Evolutionary conservation across 176 grass and related monocot species (phyloP).

Genomic region (Poa annua): DNA sequence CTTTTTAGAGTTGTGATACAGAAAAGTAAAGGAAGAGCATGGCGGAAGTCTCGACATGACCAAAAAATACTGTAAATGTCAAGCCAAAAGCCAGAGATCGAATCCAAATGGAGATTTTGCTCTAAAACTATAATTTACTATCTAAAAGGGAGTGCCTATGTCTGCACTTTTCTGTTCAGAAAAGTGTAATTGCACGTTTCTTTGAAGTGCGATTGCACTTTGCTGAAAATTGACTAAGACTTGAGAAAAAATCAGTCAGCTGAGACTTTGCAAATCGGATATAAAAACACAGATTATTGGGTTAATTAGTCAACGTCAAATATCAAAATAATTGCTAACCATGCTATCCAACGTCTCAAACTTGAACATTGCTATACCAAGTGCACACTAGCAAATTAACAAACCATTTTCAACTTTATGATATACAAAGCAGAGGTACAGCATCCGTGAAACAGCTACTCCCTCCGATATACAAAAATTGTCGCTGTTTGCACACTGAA

Average conservation of each 20-base stretch:
- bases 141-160: no score
- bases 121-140: not conserved
- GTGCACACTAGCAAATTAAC: not conserved
- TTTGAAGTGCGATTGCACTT: no score
- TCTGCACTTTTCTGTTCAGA: no score
- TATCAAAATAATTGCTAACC: not conserved
- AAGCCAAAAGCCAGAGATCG: not conserved
- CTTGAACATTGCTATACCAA: not conserved
- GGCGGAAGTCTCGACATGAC: not conserved
- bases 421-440: not conserved
- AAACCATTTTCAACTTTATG: not conserved
- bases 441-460: constrained; percentile 28
- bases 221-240: no score
- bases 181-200: no score
- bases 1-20: not conserved
- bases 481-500: no score
- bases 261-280: no score
- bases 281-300: not conserved
- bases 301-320: not conserved
- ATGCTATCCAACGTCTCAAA: not conserved
- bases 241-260: no score
- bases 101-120: not conserved
- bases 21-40: not conserved
- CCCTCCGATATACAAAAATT: no score
- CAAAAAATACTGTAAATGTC: not conserved